Percentiles rank a stretch among this genome's conserved stretches.
Conservation (phyloP, 1,284 basidiomycete species). For the Cystobasidiaceae sp. region DNA sequence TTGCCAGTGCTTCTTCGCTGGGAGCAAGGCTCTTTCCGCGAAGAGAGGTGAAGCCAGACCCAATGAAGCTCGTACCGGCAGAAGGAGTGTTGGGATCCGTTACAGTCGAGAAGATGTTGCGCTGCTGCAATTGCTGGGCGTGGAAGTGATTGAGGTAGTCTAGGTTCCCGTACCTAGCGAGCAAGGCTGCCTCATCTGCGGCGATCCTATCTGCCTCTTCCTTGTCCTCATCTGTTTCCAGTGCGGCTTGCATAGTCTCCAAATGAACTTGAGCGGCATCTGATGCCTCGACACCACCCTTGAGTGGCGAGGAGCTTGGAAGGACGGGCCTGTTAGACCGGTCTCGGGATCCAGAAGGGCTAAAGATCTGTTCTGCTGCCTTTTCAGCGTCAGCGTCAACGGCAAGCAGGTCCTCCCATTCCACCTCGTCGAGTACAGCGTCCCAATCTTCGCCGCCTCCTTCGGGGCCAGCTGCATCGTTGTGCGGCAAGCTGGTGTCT, state of each 20-base stretch:
- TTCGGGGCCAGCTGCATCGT: no score
- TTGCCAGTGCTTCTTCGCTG: constrained; percentile 18
- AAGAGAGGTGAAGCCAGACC: constrained; percentile 23
- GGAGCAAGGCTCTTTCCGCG: constrained; percentile 14
- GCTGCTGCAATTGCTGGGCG: background rate
- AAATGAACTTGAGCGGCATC: no score
- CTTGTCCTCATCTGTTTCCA: background rate
- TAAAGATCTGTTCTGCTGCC: constrained; percentile 4
- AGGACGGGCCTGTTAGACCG: no score
- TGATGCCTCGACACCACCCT: no score
- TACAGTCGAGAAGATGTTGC: background rate
- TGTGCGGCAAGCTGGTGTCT: background rate
- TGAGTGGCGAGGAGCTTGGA: no score
- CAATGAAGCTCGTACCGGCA: background rate
- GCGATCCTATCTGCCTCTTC: constrained; percentile 1
- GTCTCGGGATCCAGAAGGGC: background rate
- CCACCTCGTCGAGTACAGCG: background rate
- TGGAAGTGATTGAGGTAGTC: background rate
- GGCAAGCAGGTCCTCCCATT: constrained; percentile 21
- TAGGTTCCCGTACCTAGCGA: constrained; percentile 12
- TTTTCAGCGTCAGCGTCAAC: background rate
- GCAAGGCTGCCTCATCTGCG: constrained; percentile 24
- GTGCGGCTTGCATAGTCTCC: background rate
- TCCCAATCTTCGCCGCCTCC: constrained; percentile 12
- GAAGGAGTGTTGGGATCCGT: no score